A percentile compares a stretch with the other conserved stretches of the same genome.
Conservation (phyloP, 1,139 yeast genomes). For the Zygosaccharomyces sapae region DNA sequence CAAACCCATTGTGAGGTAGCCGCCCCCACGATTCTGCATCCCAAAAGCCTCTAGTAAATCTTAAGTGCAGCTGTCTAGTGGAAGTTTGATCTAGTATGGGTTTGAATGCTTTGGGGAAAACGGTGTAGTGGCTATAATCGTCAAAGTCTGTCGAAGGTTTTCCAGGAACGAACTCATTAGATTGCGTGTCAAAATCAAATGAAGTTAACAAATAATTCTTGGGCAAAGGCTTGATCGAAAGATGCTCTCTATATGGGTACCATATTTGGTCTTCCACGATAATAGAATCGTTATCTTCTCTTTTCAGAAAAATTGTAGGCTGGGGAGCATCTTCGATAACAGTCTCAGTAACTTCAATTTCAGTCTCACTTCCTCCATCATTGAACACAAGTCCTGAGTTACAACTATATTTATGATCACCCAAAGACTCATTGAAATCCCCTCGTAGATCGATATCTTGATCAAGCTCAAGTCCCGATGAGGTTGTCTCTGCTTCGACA, state of each 20-base stretch:
- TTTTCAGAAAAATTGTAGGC: not conserved
- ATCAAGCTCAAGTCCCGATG: constrained; percentile 6
- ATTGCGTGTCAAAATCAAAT: constrained; percentile 53
- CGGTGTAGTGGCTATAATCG: constrained; percentile 53
- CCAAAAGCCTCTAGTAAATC: constrained; percentile 97
- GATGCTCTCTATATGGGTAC: constrained; percentile 54
- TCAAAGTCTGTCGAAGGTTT: constrained; percentile 24
- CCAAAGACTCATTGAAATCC: constrained; percentile 1
- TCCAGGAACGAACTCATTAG: constrained; percentile 42
- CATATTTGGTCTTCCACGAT: constrained; percentile 10
- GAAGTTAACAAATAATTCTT: constrained; percentile 63
- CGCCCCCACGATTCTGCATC: constrained; percentile 86
- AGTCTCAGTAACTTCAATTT: not conserved
- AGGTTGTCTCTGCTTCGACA: constrained; percentile 1
- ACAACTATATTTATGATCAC: not conserved
- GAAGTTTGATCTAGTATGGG: constrained; percentile 66
- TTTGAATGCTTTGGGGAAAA: constrained; percentile 78
- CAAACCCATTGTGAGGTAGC: constrained; percentile 65
- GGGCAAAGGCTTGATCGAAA: constrained; percentile 64
- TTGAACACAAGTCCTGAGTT: not conserved
- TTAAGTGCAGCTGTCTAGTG: constrained; percentile 70
- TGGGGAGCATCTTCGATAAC: not conserved
- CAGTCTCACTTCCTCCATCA: not conserved
- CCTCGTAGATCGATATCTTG: constrained; percentile 7
- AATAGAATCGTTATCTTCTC: constrained; percentile 1